Evolutionary conservation across 2,329 filamentous ascomycete species (phyloP).

Genomic region (Pseudogymnoascus sp.): DNA sequence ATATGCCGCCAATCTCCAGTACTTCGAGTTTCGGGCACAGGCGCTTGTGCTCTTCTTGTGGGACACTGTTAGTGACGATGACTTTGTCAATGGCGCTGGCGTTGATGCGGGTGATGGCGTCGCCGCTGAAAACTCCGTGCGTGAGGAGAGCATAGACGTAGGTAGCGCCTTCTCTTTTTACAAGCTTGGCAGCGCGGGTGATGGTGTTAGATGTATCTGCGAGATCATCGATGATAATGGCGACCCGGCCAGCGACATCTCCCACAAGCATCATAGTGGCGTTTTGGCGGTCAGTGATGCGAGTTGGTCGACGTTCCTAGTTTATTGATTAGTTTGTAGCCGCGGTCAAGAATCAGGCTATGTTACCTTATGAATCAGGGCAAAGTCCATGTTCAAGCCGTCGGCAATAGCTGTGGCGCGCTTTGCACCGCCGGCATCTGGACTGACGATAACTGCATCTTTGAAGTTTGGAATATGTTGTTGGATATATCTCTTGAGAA

Average conservation of each 20-base stretch:
- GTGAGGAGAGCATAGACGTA: slow-evolving; percentile 88
- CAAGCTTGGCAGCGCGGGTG: slow-evolving; percentile 87
- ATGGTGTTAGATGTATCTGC: slow-evolving; percentile 97
- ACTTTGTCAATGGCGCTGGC: slow-evolving; percentile 88
- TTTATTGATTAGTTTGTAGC: slow-evolving; percentile 27
- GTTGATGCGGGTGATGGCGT: slow-evolving; percentile 90
- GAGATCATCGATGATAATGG: slow-evolving; percentile 89
- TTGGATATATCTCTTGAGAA: slow-evolving; percentile 64
- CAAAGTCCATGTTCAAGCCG: slow-evolving; percentile 87
- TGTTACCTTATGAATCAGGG: slow-evolving; percentile 90
- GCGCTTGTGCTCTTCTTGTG: slow-evolving; percentile 71
- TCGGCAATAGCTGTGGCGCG: slow-evolving; percentile 93
- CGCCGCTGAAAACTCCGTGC: slow-evolving; percentile 89
- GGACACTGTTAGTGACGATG: slow-evolving; percentile 90
- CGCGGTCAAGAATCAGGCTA: slow-evolving; percentile 21
- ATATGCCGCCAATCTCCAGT: slow-evolving; percentile 81
- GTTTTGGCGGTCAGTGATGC: slow-evolving; percentile 81
- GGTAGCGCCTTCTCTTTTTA: slow-evolving; percentile 91
- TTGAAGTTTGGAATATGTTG: slow-evolving; percentile 71
- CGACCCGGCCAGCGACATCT: slow-evolving; percentile 69
- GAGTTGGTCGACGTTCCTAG: slow-evolving; percentile 80
- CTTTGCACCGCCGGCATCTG: slow-evolving; percentile 94
- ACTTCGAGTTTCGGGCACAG: slow-evolving; percentile 84
- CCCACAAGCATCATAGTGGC: slow-evolving; percentile 95
- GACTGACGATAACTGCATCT: slow-evolving; percentile 86